These are phyloP conservation scores for Angomonas desouzai DNA, from an alignment of 208 protist genomes.

Conservation along the genomic window DNA sequence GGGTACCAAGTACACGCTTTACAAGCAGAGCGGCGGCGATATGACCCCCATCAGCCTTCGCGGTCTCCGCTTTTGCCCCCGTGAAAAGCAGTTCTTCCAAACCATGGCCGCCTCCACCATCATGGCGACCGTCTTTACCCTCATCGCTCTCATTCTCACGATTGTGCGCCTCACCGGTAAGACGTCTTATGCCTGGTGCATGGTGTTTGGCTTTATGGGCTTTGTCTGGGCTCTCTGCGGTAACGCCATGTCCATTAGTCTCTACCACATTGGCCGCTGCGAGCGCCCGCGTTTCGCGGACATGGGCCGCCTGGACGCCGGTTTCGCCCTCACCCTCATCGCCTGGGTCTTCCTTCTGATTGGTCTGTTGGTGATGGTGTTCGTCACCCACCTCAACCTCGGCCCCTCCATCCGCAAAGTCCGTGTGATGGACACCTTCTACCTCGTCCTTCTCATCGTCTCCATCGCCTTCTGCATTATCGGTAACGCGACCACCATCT, in stretches of 20 bases:
- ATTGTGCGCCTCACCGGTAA: conserved; percentile 26
- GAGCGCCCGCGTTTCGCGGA: conserved; percentile 26
- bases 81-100: conserved; percentile 66
- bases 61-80: conserved; percentile 26
- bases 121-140: conserved; percentile 29
- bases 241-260: conserved; percentile 52
- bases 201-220: conserved; percentile 46
- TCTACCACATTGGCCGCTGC: conserved; percentile 40
- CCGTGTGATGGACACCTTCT: conserved; percentile 54
- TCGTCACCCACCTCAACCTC: conserved; percentile 47
- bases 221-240: conserved; percentile 45
- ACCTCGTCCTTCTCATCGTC: conserved; percentile 30
- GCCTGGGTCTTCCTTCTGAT: conserved; percentile 47
- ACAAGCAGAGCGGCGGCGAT: conserved; percentile 25
- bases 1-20: conserved; percentile 36
- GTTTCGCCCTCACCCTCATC: conserved; percentile 49
- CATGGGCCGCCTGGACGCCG: conserved; percentile 38
- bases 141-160: conserved; percentile 31
- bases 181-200: conserved; percentile 39
- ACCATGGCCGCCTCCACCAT: conserved; percentile 43
- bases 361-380: conserved; percentile 29
- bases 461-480: conserved; percentile 33
- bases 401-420: conserved; percentile 36
- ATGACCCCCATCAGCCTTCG: conserved; percentile 17
- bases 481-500: conserved; percentile 42